phyloP scores from a whole-genome alignment of 2,329 filamentous ascomycete species.

The Shiraia sp. region DNA sequence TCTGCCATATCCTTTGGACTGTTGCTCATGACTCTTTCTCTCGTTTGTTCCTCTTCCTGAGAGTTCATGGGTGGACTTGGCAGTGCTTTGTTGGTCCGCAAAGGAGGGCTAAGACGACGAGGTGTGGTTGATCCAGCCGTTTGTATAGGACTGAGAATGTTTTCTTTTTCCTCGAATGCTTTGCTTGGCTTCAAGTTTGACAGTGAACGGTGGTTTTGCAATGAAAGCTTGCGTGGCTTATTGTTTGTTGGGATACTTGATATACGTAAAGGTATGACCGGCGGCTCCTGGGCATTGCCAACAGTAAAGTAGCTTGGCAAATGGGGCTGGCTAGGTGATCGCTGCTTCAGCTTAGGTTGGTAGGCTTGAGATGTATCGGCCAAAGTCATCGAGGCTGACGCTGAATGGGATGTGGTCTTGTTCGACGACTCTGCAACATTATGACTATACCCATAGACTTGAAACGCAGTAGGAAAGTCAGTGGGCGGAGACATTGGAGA shows the following conservation, averaged over 20 bases:
- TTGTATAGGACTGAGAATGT: slow-evolving; percentile 4
- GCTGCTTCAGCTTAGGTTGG: slow-evolving; percentile 14
- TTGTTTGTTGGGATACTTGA: slow-evolving; percentile 39
- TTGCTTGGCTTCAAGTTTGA: slow-evolving; percentile 12
- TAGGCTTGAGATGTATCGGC: slow-evolving; percentile 6
- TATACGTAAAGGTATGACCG: slow-evolving; percentile 39
- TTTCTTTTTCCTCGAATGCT: slow-evolving; percentile 20
- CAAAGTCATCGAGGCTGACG: slow-evolving; percentile 23
- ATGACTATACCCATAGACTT: slow-evolving; percentile 18
- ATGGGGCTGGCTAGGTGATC: slow-evolving; percentile 24
- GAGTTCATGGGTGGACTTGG: slow-evolving; percentile 27
- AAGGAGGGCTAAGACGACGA: slow-evolving; percentile 19
- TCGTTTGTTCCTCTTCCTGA: slow-evolving; percentile 19
- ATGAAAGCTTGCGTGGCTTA: slow-evolving; percentile 37
- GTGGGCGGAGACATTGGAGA: slow-evolving; percentile 17
- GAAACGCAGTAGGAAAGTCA: slow-evolving; percentile 18
- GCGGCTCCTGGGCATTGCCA: slow-evolving; percentile 19
- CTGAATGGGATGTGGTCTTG: slow-evolving; percentile 19
- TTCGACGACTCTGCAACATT: neutral
- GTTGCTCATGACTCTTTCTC: slow-evolving; percentile 16
- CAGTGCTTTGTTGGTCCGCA: slow-evolving; percentile 39
- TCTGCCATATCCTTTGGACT: slow-evolving; percentile 1
- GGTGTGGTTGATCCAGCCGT: slow-evolving; percentile 11
- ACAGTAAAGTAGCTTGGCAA: slow-evolving; percentile 20
- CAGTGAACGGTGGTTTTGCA: slow-evolving; percentile 24